Evolutionary conservation across 352 stramenopile genomes (phyloP), one percentile per base, ranked within the genome.

Genomic region (Pythium monospermum): DNA sequence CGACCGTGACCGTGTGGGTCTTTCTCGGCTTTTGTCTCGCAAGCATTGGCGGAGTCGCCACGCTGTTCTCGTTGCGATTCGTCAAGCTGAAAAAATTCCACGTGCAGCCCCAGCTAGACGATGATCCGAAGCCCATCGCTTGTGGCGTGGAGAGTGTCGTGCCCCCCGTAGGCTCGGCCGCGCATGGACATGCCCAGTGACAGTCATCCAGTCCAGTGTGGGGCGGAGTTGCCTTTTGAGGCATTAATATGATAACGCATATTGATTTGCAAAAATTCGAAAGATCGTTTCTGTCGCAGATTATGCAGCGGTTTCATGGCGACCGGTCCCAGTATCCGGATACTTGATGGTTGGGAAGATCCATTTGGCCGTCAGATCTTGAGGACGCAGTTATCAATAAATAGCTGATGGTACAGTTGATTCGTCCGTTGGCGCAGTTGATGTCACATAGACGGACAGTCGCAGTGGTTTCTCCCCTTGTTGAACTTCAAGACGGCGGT

Each of bases 1-100:
- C 73, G 36, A 81, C 60, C 26, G 39, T 86, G n/a, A 68, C 64
- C 6, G 65, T 89, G 40, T 89, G 75, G 71, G 50, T 80, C 26
- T 89, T 84, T 40, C 60, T 89, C 6, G 64, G 68, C 18, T 73
- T 86, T 48, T 84, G 75, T 26, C 53, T 41, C 1, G 55, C 57
- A n/a, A 69, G 69, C 22, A 36, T 79, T 13, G 57, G 37, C 10
- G 58, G 53, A 19, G 60, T 64, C 19, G 62, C 31, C 2, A 28
- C 19, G 23, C 49, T 86, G 23, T 75, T 86, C 44, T 22, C 49
- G 4, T 45, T 64, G n/a, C 63, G 74, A 38, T 63, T 61, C 4
- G 32, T 78, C 46, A 58, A 61, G 12, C 40, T 56, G n/a, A 77
- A 76, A 41, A 53, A 39, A 36, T 81, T 66, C 44, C 69, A 83